Evolutionary conservation across 2,329 filamentous ascomycete genomes (phyloP).

Genomic region (Fusarium lateritium): DNA sequence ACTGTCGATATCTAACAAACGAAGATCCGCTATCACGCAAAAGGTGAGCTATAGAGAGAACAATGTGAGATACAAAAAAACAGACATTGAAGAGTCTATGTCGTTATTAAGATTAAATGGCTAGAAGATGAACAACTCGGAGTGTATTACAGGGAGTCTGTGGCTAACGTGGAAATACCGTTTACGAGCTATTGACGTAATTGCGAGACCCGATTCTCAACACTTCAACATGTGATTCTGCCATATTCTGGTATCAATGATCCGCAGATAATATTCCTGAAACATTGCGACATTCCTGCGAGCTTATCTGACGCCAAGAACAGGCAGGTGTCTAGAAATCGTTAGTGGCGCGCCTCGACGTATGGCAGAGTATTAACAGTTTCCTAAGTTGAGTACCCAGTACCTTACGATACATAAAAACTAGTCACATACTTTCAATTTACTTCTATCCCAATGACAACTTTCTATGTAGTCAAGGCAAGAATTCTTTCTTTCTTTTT

Average conservation of each 20-base stretch:
- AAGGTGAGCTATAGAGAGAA: background rate
- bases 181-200: constrained; percentile 38
- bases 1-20: background rate
- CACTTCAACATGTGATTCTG: constrained; percentile 21
- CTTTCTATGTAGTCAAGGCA: too few relatives aligned
- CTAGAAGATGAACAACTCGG: background rate
- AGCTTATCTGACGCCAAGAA: background rate
- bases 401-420: too few relatives aligned
- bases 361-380: background rate
- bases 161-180: constrained; percentile 1
- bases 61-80: too few relatives aligned
- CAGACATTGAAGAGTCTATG: background rate
- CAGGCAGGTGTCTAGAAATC: background rate
- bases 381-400: too few relatives aligned
- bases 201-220: background rate
- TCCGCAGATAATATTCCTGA: background rate
- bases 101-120: background rate
- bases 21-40: background rate
- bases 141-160: background rate
- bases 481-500: too few relatives aligned
- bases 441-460: too few relatives aligned
- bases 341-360: background rate
- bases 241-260: constrained; percentile 4
- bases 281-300: background rate
- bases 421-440: too few relatives aligned